phyloP scores from a whole-genome alignment of 1,139 yeast genomes.

The Protomyces arabidopsidicola region DNA sequence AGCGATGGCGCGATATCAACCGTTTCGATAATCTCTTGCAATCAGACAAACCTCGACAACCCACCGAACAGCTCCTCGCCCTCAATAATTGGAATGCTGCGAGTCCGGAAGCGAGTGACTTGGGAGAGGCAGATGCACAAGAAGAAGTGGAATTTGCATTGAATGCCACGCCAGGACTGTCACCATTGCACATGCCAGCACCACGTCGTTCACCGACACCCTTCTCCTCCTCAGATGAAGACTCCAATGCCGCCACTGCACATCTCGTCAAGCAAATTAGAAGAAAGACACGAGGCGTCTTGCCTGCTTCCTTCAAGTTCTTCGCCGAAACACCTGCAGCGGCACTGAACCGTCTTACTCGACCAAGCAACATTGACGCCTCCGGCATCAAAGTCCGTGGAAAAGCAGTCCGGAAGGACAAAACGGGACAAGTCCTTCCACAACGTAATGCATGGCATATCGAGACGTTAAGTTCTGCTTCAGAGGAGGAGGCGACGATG shows the following conservation, averaged over 20 bases:
- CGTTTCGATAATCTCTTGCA: not conserved
- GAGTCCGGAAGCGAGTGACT: not conserved
- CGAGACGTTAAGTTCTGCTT: not conserved
- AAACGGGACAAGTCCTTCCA: not conserved
- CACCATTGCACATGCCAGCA: not conserved
- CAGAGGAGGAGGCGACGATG: not conserved
- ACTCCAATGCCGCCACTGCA: not conserved
- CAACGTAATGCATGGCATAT: not conserved
- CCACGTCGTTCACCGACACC: not conserved
- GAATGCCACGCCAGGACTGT: not conserved
- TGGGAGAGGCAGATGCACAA: not conserved
- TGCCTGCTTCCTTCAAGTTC: not conserved
- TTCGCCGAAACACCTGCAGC: not conserved
- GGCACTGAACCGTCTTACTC: not conserved
- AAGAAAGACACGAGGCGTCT: not conserved
- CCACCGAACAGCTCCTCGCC: not conserved
- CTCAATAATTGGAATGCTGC: not conserved
- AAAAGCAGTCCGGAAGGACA: not conserved
- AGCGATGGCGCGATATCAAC: not conserved
- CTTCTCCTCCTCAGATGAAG: not conserved
- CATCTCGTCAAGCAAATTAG: not conserved
- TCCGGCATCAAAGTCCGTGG: not conserved
- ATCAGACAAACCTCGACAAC: not conserved
- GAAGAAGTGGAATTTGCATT: not conserved
- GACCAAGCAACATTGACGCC: not conserved